A percentile compares a stretch with the other conserved stretches of the same genome.
Evolutionary conservation across 1,284 basidiomycete species (phyloP).

Genomic region (Hemileia vastatrix): DNA sequence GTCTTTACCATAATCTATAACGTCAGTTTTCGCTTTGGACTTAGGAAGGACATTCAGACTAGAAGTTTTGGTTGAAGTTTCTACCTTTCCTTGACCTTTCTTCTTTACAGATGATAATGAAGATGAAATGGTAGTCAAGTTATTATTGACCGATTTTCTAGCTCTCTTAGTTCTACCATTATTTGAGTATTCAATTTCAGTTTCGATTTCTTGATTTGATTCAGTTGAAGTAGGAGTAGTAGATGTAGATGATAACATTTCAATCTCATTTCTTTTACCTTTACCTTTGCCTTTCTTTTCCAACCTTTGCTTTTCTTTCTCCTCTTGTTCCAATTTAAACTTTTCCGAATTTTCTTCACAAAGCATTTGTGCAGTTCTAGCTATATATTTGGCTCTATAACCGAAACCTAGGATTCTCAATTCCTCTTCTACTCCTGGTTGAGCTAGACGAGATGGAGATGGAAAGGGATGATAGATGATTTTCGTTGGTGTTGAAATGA

Average conservation of each 20-base stretch:
- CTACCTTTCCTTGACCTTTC: slow-evolving; percentile 28
- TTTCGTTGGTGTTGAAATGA: background rate
- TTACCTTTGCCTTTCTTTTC: slow-evolving; percentile 2
- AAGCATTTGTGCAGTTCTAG: slow-evolving; percentile 69
- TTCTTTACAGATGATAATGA: no score
- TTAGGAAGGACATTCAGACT: slow-evolving; percentile 45
- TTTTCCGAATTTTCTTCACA: slow-evolving; percentile 47
- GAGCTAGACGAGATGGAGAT: slow-evolving; percentile 58
- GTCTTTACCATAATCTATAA: slow-evolving; percentile 51
- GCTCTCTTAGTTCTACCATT: no score
- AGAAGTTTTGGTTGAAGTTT: slow-evolving; percentile 25
- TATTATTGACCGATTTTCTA: no score
- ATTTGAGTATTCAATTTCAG: no score
- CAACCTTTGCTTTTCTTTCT: slow-evolving; percentile 27
- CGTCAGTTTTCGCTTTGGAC: slow-evolving; percentile 25
- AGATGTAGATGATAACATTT: background rate
- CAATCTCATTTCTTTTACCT: background rate
- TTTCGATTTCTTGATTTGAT: no score
- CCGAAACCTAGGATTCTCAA: slow-evolving; percentile 84
- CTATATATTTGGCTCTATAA: slow-evolving; percentile 83
- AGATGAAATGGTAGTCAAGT: no score
- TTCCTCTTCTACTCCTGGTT: slow-evolving; percentile 53
- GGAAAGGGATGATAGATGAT: slow-evolving; percentile 85
- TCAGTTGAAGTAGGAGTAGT: background rate
- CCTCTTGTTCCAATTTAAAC: slow-evolving; percentile 36